Evolutionary conservation across 2,329 filamentous ascomycete genomes (phyloP), one percentile per base, ranked within the genome.

Genomic region (Knufia petricola): DNA sequence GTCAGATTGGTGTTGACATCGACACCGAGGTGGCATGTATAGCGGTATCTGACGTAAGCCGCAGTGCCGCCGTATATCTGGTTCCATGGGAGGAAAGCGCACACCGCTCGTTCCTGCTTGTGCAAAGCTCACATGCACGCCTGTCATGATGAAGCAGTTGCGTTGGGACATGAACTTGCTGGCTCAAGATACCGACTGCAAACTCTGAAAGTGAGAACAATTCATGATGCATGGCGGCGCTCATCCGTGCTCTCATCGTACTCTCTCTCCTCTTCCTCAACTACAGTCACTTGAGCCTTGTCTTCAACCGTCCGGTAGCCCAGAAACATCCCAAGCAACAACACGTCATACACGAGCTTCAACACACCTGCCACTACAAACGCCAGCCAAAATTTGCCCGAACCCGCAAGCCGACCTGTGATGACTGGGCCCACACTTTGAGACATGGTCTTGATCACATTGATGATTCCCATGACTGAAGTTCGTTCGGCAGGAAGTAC

Each of bases 381-480:
- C 0, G 76, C 74, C 1, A 81, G 68, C 68, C 81, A 81, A 58
- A 84, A 82, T 7, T 74, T 61, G 2, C 71, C 65, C 1, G 67
- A 66, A 1, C 72, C 71, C 0, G 79, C 78, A 38, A 87, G 59
- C 0, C 79, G 58, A n/a, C 84, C 84, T 0, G 82, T 84, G 15
- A 83, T 66, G 0, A 78, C 61, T 0, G 82, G 80, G 0, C 82
- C 83, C 1, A 77, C 59, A 50, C 76, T 81, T 60, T 82, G 76
- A 3, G 74, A 71, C 4, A 73, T 67, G 0, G 82, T 87, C 64
- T 84, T 85, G 23, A 82, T 75, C 0, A 83, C 77, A 53, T 85
- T 86, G 2, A 85, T 71, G 0, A 81, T 68, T 0, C 84, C 84
- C 76, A 87, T 81, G 9, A 85, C 76, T 0, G 81, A 80, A 0